A percentile compares a stretch with the other conserved stretches of the same genome.
Evolutionary conservation across 2,329 filamentous ascomycete species (phyloP).

Genomic region (Metarhizium guizhouense): DNA sequence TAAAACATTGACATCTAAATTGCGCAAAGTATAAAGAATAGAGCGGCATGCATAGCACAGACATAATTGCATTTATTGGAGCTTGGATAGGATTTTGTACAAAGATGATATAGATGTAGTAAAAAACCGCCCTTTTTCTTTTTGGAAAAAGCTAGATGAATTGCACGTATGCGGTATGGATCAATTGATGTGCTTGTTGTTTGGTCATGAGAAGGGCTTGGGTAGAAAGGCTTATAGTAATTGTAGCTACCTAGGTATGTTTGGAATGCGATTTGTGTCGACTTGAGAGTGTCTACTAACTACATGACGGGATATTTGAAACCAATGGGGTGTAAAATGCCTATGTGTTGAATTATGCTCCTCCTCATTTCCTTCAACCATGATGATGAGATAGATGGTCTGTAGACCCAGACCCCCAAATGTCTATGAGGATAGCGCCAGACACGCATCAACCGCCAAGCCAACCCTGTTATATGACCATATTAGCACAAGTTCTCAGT

Average conservation of each 20-base stretch:
- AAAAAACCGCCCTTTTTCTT: neutral
- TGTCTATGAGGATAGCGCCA: slow-evolving; percentile 51
- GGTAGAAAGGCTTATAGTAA: too few species aligned
- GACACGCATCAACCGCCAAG: slow-evolving; percentile 76
- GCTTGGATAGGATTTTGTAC: neutral
- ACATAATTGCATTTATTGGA: neutral
- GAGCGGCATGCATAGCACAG: neutral
- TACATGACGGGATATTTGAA: neutral
- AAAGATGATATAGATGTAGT: neutral
- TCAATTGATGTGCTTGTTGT: neutral
- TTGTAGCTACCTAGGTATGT: too few species aligned
- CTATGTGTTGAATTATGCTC: neutral
- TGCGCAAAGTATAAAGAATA: neutral
- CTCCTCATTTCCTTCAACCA: neutral
- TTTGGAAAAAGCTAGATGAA: neutral
- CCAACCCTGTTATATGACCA: slow-evolving; percentile 52
- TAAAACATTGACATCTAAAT: neutral
- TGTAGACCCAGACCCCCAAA: neutral
- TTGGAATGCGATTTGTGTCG: too few species aligned
- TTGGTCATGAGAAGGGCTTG: too few species aligned
- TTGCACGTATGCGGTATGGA: neutral
- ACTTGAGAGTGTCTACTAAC: too few species aligned
- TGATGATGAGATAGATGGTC: neutral
- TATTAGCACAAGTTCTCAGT: neutral
- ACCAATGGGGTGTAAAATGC: neutral